These are phyloP conservation scores for Pochonia chlamydosporia DNA, from an alignment of 2,329 filamentous ascomycete genomes.

Conservation along the genomic window DNA sequence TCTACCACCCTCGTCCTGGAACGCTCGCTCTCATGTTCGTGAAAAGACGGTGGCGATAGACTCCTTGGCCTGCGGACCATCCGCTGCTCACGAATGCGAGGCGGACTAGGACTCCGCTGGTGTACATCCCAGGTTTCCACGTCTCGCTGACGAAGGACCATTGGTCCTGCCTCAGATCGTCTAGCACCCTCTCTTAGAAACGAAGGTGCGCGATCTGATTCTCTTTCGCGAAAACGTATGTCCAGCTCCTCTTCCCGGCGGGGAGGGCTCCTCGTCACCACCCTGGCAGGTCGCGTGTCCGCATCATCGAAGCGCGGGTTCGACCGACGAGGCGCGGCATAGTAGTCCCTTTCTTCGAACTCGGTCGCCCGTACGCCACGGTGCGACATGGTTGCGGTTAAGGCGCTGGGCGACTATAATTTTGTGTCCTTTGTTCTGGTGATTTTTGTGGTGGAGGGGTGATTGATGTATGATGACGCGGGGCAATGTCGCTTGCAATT, in stretches of 20 bases:
- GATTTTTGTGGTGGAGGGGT: not conserved
- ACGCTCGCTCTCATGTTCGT: conserved; percentile 27
- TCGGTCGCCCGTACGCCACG: conserved; percentile 24
- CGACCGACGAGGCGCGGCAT: conserved; percentile 29
- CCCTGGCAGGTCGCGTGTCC: conserved; percentile 20
- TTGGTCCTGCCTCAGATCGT: conserved; percentile 40
- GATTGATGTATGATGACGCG: not conserved
- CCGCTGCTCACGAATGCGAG: conserved; percentile 37
- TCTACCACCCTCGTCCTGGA: conserved; percentile 32
- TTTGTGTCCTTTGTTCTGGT: not conserved
- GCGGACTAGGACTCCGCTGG: conserved; percentile 37
- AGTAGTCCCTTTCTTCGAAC: conserved; percentile 42
- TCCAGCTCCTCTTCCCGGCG: conserved; percentile 32
- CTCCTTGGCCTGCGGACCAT: conserved; percentile 38
- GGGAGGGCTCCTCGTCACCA: conserved; percentile 19
- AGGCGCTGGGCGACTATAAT: not conserved
- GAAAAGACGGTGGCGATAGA: conserved; percentile 29
- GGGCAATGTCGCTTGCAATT: not conserved
- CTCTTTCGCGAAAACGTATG: conserved; percentile 37
- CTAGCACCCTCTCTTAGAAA: conserved; percentile 47
- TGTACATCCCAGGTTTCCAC: conserved; percentile 49
- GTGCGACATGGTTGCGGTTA: conserved; percentile 12
- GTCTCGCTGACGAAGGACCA: conserved; percentile 50
- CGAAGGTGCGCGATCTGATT: conserved; percentile 39
- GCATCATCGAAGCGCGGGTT: conserved; percentile 17